These are phyloP conservation scores for Macroventuria anomochaeta DNA, from an alignment of 2,329 filamentous ascomycete genomes.

Conservation along the genomic window DNA sequence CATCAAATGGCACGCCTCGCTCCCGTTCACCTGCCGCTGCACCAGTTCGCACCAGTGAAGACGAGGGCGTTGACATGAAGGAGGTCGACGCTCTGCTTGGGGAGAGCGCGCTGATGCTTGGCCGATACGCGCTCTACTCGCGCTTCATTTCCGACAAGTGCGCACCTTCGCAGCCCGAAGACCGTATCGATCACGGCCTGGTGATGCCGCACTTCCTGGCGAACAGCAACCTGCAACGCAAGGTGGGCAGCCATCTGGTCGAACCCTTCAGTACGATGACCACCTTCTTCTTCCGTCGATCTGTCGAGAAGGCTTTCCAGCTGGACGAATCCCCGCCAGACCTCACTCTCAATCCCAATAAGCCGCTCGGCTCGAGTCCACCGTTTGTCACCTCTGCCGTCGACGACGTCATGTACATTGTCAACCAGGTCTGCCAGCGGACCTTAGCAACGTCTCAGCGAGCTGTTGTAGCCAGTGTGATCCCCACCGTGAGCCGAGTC, in stretches of 20 bases:
- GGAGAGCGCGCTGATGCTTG: conserved; percentile 90
- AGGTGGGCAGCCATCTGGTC: conserved; percentile 75
- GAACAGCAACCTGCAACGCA: conserved; percentile 80
- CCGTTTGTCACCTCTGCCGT: conserved; percentile 95
- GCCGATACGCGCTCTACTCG: conserved; percentile 89
- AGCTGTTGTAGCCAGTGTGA: conserved; percentile 75
- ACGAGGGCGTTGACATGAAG: conserved; percentile 95
- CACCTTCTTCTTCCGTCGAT: conserved; percentile 94
- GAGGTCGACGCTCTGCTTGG: conserved; percentile 87
- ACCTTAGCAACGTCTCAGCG: conserved; percentile 85
- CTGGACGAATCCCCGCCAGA: conserved; percentile 86
- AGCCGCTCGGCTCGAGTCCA: conserved; percentile 74
- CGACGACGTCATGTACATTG: conserved; percentile 99
- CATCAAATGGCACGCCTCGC: conserved; percentile 66
- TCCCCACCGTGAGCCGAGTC: conserved; percentile 80
- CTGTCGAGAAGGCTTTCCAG: conserved; percentile 97
- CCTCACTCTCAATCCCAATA: conserved; percentile 76
- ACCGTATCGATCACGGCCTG: conserved; percentile 62
- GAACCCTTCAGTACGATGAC: conserved; percentile 90
- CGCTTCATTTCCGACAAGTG: conserved; percentile 89
- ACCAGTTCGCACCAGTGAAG: conserved; percentile 72
- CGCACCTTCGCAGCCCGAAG: conserved; percentile 59
- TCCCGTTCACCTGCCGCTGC: conserved; percentile 74
- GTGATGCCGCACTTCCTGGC: conserved; percentile 74
- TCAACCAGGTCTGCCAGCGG: conserved; percentile 87